Conservation (phyloP, 495 filamentous ascomycete species). For the Xylaria venustula region DNA sequence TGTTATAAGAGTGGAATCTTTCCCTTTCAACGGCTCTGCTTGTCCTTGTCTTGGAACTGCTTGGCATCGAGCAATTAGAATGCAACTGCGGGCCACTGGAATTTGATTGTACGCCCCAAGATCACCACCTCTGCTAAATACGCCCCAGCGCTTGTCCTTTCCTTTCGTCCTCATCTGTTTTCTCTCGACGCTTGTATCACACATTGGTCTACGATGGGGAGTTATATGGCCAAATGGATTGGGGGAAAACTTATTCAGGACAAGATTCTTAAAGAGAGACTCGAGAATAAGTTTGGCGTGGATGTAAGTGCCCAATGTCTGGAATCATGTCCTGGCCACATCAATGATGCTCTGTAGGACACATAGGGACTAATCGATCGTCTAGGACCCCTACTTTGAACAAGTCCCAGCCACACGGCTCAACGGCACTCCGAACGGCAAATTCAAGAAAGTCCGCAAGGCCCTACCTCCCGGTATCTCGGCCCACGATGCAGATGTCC, state of each 20-base stretch:
- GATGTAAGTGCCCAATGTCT: conserved; percentile 48
- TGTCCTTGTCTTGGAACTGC: conserved; percentile 1
- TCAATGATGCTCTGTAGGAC: not conserved
- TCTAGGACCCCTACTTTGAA: conserved; percentile 71
- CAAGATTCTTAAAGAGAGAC: conserved; percentile 63
- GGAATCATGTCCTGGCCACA: not conserved
- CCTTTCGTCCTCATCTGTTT: not conserved
- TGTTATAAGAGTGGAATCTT: not conserved
- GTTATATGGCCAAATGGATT: conserved; percentile 47
- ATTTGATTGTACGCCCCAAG: not conserved
- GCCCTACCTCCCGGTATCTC: conserved; percentile 71
- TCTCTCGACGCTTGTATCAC: not conserved
- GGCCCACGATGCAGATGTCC: conserved; percentile 71
- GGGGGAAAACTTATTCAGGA: conserved; percentile 60
- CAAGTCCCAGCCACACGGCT: conserved; percentile 66
- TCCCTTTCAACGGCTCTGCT: not conserved
- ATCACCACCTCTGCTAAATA: not conserved
- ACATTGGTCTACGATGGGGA: conserved; percentile 20
- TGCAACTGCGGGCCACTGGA: not conserved
- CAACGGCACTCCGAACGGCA: conserved; percentile 49
- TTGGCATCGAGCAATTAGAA: not conserved
- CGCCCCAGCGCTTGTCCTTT: not conserved
- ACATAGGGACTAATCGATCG: conserved; percentile 29
- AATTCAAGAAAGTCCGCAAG: conserved; percentile 66
- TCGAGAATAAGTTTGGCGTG: conserved; percentile 65